These are phyloP conservation scores for Pichia terricola DNA, from an alignment of 1,139 yeast species.

Conservation along the genomic window DNA sequence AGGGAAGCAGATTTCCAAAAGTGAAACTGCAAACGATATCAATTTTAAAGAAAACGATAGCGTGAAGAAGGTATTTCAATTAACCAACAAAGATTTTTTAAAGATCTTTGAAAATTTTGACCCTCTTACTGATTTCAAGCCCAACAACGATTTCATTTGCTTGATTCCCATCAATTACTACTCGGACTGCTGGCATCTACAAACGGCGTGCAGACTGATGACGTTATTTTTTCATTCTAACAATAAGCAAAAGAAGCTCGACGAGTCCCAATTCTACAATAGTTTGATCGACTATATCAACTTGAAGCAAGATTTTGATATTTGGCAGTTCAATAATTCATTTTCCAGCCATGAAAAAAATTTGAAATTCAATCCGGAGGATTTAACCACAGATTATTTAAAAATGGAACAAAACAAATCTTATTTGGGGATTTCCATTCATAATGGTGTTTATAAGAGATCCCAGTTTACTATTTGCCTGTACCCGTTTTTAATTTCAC, in stretches of 20 bases:
- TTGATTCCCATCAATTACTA: slow-evolving; percentile 33
- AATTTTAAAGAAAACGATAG: slow-evolving; percentile 18
- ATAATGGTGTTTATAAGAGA: slow-evolving; percentile 16
- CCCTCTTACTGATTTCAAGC: too few species aligned
- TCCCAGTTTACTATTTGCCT: slow-evolving; percentile 57
- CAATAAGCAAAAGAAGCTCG: slow-evolving; percentile 26
- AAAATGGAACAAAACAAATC: slow-evolving; percentile 24
- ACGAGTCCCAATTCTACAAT: slow-evolving; percentile 61
- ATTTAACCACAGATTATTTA: slow-evolving; percentile 38
- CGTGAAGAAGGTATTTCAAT: background rate
- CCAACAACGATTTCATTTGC: too few species aligned
- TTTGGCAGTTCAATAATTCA: slow-evolving; percentile 47
- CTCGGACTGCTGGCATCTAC: slow-evolving; percentile 73
- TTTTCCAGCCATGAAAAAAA: slow-evolving; percentile 11
- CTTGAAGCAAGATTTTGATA: slow-evolving; percentile 68
- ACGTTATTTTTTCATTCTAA: slow-evolving; percentile 50
- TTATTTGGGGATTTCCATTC: slow-evolving; percentile 27
- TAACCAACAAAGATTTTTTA: too few species aligned
- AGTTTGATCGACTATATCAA: slow-evolving; percentile 74
- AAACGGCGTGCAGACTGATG: slow-evolving; percentile 53
- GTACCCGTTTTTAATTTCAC: slow-evolving; percentile 70
- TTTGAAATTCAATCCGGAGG: slow-evolving; percentile 14
- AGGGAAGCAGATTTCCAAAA: slow-evolving; percentile 1
- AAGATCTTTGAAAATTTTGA: too few species aligned
- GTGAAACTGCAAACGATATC: slow-evolving; percentile 19